A percentile compares a stretch with the other conserved stretches of the same genome.
Evolutionary conservation across 176 grass and related monocot species (phyloP).

Genomic region (Carex cristatella): DNA sequence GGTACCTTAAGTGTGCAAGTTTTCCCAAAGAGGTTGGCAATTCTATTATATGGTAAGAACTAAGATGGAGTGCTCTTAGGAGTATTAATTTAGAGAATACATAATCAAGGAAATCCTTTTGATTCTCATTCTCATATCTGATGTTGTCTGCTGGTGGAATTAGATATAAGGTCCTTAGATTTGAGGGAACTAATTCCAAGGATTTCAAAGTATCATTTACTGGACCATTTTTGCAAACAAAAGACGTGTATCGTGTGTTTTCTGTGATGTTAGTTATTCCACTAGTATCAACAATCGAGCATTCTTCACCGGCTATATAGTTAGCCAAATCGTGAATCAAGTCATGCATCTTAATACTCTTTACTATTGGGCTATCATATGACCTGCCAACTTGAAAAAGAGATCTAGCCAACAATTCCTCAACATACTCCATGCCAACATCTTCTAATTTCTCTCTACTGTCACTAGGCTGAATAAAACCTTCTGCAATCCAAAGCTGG

Average conservation of each 20-base stretch:
- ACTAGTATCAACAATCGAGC: neutral
- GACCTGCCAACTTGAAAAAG: neutral
- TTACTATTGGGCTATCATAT: neutral
- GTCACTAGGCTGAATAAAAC: neutral
- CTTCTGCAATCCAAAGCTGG: constrained; percentile 28
- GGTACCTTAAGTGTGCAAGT: neutral
- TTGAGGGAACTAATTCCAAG: neutral
- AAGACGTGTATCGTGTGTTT: neutral
- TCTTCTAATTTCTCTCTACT: neutral
- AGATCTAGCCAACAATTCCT: neutral
- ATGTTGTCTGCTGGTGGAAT: neutral
- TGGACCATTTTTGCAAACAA: neutral
- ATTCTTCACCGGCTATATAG: constrained; percentile 20
- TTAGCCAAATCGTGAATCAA: constrained; percentile 20
- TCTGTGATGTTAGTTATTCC: neutral
- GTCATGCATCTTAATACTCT: neutral
- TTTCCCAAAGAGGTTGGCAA: neutral
- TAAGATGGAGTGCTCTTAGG: neutral
- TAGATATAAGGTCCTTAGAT: neutral
- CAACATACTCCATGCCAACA: neutral
- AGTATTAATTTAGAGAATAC: neutral
- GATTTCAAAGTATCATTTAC: neutral
- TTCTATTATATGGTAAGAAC: neutral
- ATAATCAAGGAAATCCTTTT: neutral
- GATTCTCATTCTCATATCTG: neutral